Evolutionary conservation across 345 rosid genomes (phyloP), one percentile per base, ranked within the genome.

Genomic region (Gossypium thurberi): DNA sequence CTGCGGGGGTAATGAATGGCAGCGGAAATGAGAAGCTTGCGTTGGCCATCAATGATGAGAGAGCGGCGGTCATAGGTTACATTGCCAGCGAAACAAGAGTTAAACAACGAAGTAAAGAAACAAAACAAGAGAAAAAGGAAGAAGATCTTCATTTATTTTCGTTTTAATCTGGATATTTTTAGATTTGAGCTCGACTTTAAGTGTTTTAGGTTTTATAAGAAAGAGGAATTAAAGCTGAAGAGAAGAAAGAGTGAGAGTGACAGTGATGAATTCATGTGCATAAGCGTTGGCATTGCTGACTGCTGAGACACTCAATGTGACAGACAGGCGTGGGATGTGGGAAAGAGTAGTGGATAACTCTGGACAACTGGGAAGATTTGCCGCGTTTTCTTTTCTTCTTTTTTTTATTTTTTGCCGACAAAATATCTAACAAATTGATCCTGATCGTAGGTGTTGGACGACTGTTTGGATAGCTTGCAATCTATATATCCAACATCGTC

Each of bases 1-100:
- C 93, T 89, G 65, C 93, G 88, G 15, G 93, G 93, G 71, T 89
- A 87, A 74, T 89, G 93, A 84, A 89, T 85, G 75, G 93, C 76
- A 67, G 93, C 93, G 9, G 93, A 89, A 71, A 89, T 81, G 76
- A 89, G 85, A 56, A 89, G 91, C 87, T 85, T 87, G 43, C 88
- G 80, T 26, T 84, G 88, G 78, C 84, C 86, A 68, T 85, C 81
- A 56, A 89, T 82, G 66, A 85, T 74, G 20, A 87, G 85, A 78
- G 93, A 89, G 46, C 91, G 87, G 73, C 78, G 73, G 77, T 87
- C 91, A 12, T 87, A 87, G 1, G 85, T 84, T 55, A 89, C 89
- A 79, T 89, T 89, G 7, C 72, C 85, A 15, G 82, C 74, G 0
- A 53, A 64, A 52, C 56, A 71, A 61, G 60, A 67, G 60, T 44